Evolutionary conservation across 179 eudicot genomes (phyloP), one percentile per base, ranked within the genome.

Genomic region (Beta lomatogona): DNA sequence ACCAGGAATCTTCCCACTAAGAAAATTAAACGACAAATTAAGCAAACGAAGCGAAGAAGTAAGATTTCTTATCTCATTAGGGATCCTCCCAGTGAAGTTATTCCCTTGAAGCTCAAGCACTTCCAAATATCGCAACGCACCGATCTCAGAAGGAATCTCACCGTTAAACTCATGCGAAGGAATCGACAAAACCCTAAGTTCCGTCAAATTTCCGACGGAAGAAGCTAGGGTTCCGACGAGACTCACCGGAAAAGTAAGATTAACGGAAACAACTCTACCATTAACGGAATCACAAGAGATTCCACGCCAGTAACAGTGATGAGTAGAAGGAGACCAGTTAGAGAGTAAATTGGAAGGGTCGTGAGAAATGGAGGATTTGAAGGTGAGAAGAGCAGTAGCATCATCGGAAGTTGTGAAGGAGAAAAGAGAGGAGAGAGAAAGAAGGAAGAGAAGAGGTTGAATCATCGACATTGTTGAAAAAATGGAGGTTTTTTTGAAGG

Each of bases 31-130:
- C 48, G 92, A 90, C 80, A 90, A 85, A 84, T 90, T 90, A 48
- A 90, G 79, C 31, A 83, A 19, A 9, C 87, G 81, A 53, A 89
- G 78, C 50, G 86, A 81, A 59, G 85, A 22, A 48, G 77, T 52
- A 50, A 89, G 79, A 60, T 69, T 69, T 64, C 78, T 81, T 54
- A 89, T 71, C 79, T 78, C 81, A 48, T 15, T 41, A 0, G 91
- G 90, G 57, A 88, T 82, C 22, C 16, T 52, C 14, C 90, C 90
- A 31, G 83, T 76, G 75, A 88, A 88, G 36, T 87, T 86, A 61
- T 89, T 88, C n/a, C 83, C 84, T 48, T 90, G 93, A 50, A 88
- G 86, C 64, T 90, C 88, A 14, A 89, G 73, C 14, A 80, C 79
- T 46, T 89, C 83, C 75, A 90, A 82, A 28, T 48, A 19, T 58